A percentile compares a stretch with the other conserved stretches of the same genome.
phyloP scores from a whole-genome alignment of 371 early-diverging fungal species.

The Rhizopus stolonifer region DNA sequence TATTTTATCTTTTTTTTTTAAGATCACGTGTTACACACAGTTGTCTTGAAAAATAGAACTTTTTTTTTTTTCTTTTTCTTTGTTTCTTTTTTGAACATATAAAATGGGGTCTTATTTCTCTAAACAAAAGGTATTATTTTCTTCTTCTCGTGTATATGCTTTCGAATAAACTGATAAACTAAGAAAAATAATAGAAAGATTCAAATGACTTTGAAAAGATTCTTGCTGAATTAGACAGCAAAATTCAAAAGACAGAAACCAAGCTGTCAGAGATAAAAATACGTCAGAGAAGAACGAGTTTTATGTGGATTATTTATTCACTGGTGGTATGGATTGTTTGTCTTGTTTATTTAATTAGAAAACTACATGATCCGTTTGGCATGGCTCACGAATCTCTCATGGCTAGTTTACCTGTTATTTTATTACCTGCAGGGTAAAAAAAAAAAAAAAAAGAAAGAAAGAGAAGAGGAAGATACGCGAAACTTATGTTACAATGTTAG shows the following conservation, averaged over 20 bases:
- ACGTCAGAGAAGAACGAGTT: constrained; percentile 61
- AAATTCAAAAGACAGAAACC: constrained; percentile 71
- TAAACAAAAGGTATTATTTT: constrained; percentile 18
- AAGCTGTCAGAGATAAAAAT: constrained; percentile 60
- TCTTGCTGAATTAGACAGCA: constrained; percentile 73
- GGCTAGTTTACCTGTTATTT: constrained; percentile 26
- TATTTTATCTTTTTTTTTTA: too few species aligned
- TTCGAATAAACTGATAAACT: not conserved
- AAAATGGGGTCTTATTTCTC: constrained; percentile 19
- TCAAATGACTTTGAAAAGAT: constrained; percentile 77
- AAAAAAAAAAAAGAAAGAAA: too few species aligned
- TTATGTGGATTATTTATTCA: constrained; percentile 73
- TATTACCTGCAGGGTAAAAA: constrained; percentile 20
- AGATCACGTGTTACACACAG: not conserved
- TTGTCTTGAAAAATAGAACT: not conserved
- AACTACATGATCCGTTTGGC: constrained; percentile 7
- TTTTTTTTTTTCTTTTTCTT: constrained; percentile 3
- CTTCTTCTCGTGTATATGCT: not conserved
- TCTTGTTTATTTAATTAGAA: constrained; percentile 41
- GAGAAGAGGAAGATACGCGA: too few species aligned
- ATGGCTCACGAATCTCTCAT: not conserved
- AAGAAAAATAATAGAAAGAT: constrained; percentile 21
- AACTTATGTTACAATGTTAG: too few species aligned
- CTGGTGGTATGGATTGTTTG: constrained; percentile 67
- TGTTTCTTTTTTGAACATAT: not conserved